A percentile compares a stretch with the other conserved stretches of the same genome.
These are phyloP conservation scores for Gastroboletus turbinatus DNA, from an alignment of 1,284 basidiomycete genomes.

Conservation along the genomic window DNA sequence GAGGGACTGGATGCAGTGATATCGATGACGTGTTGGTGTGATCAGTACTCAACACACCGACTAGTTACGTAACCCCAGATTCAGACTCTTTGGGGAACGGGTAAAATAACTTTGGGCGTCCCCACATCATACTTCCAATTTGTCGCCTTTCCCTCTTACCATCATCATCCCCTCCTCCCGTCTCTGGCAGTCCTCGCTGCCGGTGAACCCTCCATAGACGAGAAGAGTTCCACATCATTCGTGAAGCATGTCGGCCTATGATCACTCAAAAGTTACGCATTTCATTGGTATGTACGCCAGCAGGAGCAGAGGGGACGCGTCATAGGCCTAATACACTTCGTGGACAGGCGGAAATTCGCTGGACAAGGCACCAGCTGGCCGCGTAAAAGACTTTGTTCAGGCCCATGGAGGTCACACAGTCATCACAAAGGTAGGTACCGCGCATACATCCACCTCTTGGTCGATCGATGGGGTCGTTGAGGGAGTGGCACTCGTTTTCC, in stretches of 20 bases:
- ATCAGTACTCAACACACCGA: background rate
- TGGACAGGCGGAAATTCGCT: conserved; percentile 86
- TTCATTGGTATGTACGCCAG: conserved; percentile 69
- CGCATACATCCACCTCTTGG: conserved; percentile 20
- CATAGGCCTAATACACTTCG: conserved; percentile 14
- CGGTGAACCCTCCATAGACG: conserved; percentile 6
- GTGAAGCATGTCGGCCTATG: conserved; percentile 60
- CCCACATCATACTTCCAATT: conserved; percentile 10
- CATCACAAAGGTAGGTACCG: conserved; percentile 84
- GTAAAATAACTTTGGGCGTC: conserved; percentile 20
- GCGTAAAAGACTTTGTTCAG: conserved; percentile 91
- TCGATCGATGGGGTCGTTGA: conserved; percentile 4
- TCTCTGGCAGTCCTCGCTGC: conserved; percentile 7
- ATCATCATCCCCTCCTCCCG: conserved; percentile 16
- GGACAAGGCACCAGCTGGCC: conserved; percentile 77
- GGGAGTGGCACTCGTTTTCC: background rate
- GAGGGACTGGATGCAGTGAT: background rate
- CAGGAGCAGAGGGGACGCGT: conserved; percentile 14
- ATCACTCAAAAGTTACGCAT: conserved; percentile 79
- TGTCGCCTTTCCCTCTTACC: conserved; percentile 17
- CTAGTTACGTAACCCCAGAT: conserved; percentile 33
- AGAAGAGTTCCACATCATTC: conserved; percentile 5
- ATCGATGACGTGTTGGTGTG: background rate
- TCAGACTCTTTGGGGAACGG: conserved; percentile 32
- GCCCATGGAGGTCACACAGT: conserved; percentile 94